Base-by-base conservation (phyloP, 176 grass and related monocot genomes). In the Hordeum marinum region DNA sequence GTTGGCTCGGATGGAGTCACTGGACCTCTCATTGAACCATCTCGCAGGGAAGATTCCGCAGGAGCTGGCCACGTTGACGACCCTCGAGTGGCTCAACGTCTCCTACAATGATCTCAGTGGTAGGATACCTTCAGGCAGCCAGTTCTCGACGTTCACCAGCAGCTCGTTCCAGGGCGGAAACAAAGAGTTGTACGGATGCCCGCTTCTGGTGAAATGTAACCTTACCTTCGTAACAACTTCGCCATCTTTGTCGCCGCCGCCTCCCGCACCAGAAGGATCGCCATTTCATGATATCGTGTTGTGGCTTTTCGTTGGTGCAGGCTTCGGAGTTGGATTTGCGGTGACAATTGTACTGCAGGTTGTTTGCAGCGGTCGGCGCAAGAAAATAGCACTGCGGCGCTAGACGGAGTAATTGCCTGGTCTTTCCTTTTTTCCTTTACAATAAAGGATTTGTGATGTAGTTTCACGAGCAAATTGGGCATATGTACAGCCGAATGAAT, bases 21-120 rank as follows among this genome's bases (percentile, higher is more conserved):
- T 90, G 8, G 80, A 86, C 84, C 82, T 90, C 43, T 83, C 81
- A 1, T 69, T 72, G 83, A 90, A 90, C 29, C 2, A 31, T 13
- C 77, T 90, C 43, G 48, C 74, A 0, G 73, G 88, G 46, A 4
- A 23, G 39, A 88, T 90, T 26, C 91, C 88, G 1, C 17, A 9
- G 60, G 70, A 77, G 41, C 71, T 93, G 0, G 77, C 84, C 1
- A 11, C 48, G 29, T n/a, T 90, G 57, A 76, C 40, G 9, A 72
- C 45, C 2, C 80, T 93, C 52, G 26, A 32, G 27, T 41, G 76
- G 36, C 42, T 93, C 35, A 29, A 87, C 69, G 26, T 90, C n/a
- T 29, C 37, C 11, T 48, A 87, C 1, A 90, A 93, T 57, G 67
- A 32, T 20, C 76, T 93, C 26, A 85, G 54, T 1, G 81, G 87